phyloP scores from a whole-genome alignment of 2,329 filamentous ascomycete genomes.

The Fusarium chlamydosporum region DNA sequence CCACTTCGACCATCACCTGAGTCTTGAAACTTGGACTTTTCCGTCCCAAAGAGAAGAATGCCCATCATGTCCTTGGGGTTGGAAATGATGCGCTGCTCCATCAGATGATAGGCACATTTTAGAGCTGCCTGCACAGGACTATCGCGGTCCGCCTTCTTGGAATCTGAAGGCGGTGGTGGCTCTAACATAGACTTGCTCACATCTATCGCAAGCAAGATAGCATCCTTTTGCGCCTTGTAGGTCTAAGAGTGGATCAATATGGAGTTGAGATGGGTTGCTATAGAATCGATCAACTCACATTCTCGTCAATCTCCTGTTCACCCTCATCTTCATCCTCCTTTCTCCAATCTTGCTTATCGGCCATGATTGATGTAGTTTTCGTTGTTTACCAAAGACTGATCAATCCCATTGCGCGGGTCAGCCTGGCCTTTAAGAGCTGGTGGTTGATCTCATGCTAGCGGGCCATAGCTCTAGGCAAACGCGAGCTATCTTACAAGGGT shows the following conservation, averaged over 20 bases:
- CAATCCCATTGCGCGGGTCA: slow-evolving; percentile 39
- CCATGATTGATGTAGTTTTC: slow-evolving; percentile 50
- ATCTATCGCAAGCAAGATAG: slow-evolving; percentile 96
- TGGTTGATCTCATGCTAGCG: slow-evolving; percentile 43
- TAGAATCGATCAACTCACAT: slow-evolving; percentile 59
- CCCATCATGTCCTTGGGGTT: slow-evolving; percentile 98
- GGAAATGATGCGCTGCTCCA: slow-evolving; percentile 98
- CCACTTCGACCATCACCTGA: slow-evolving; percentile 72
- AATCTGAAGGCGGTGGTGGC: slow-evolving; percentile 71
- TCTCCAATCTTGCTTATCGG: slow-evolving; percentile 61
- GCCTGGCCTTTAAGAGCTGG: slow-evolving; percentile 45
- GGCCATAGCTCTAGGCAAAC: slow-evolving; percentile 53
- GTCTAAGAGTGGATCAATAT: slow-evolving; percentile 65
- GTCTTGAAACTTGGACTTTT: slow-evolving; percentile 83
- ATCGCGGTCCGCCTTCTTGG: slow-evolving; percentile 83
- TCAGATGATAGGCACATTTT: slow-evolving; percentile 93
- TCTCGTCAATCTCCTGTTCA: slow-evolving; percentile 71
- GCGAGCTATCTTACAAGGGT: slow-evolving; percentile 47
- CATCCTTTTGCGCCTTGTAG: slow-evolving; percentile 95
- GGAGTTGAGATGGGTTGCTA: slow-evolving; percentile 13
- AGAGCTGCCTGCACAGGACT: slow-evolving; percentile 86
- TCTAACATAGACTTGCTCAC: slow-evolving; percentile 89
- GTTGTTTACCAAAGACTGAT: slow-evolving; percentile 23
- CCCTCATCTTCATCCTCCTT: slow-evolving; percentile 76
- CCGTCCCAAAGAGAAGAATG: slow-evolving; percentile 89